Evolutionary conservation across 164 flowering plant species (phyloP).

Genomic region (Vitis riparia): DNA sequence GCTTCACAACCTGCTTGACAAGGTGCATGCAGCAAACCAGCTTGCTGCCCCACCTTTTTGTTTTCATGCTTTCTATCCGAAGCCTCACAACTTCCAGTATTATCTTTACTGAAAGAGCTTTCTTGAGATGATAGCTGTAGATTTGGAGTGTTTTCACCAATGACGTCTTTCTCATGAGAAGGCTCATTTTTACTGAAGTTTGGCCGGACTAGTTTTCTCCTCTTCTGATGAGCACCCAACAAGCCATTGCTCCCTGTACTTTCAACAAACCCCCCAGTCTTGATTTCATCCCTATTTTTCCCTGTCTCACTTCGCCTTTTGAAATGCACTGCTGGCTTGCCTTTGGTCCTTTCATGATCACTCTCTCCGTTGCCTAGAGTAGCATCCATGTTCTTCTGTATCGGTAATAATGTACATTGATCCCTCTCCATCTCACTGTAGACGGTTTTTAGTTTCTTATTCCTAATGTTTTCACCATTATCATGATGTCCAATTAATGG

Average conservation of each 20-base stretch:
- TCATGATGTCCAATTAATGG: neutral
- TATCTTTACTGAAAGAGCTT: no score
- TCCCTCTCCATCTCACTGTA: neutral
- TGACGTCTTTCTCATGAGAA: neutral
- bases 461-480: neutral
- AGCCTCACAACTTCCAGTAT: no score
- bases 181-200: conserved; percentile 18
- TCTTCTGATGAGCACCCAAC: conserved; percentile 23
- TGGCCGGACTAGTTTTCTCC: conserved; percentile 55
- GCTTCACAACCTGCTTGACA: neutral
- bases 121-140: no score
- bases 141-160: neutral
- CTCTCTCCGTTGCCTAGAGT: conserved; percentile 9
- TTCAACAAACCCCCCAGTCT: neutral
- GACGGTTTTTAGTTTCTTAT: neutral
- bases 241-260: conserved; percentile 7
- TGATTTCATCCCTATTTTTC: conserved; percentile 15
- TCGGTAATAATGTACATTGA: neutral
- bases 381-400: conserved; percentile 9
- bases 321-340: conserved; percentile 35
- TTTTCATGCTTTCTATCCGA: no score
- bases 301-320: conserved; percentile 46
- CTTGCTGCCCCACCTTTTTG: no score
- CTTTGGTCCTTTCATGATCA: conserved; percentile 3
- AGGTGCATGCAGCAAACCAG: no score